Evolutionary conservation across 2,329 filamentous ascomycete species (phyloP), one percentile per base, ranked within the genome.

Genomic region (Pleomassaria siparia): DNA sequence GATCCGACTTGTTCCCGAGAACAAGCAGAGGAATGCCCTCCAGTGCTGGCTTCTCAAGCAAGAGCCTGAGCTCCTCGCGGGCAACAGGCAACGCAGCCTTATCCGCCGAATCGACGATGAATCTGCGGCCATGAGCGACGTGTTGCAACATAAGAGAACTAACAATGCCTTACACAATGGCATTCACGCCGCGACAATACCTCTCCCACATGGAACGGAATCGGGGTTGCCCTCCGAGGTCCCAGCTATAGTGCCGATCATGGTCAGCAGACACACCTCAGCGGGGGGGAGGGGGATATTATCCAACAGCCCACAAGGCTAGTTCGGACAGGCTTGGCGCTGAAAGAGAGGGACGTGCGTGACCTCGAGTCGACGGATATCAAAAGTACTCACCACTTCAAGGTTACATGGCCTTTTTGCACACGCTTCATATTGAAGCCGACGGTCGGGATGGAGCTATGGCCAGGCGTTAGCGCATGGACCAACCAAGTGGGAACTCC

Each of bases 121-220:
- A 99, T 58, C 83, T 86, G 59, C 28, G 41, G 22, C 53, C 47
- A 66, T 67, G 53, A 70, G 64, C 59, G 52, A 55, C 43, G 46
- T 47, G 29, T 26, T 39, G 21, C 15, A 47, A 35, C 40, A 59
- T 40, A 48, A 49, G 55, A 46, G 46, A 42, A 42, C 39, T 41
- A 53, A n/a, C n/a, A n/a, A n/a, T n/a, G 28, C 40, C 80, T 72
- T 79, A 86, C 82, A 99, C 89, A 61, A 99, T 96, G 60, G 92
- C 92, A 75, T 95, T 96, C 60, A 97, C 94, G 43, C 91, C 94
- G 55, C 91, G 89, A 75, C 94, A 97, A 73, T 99, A 99, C 67
- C 94, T 82, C 79, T 99, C 94, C 94, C 94, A 99, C 94, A 99
- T 99, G 60, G 89, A 89, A 66, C 94, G 88, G 77, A 97, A 99